phyloP scores from a whole-genome alignment of 257 asterid species.

The Anisodus tanguticus region DNA sequence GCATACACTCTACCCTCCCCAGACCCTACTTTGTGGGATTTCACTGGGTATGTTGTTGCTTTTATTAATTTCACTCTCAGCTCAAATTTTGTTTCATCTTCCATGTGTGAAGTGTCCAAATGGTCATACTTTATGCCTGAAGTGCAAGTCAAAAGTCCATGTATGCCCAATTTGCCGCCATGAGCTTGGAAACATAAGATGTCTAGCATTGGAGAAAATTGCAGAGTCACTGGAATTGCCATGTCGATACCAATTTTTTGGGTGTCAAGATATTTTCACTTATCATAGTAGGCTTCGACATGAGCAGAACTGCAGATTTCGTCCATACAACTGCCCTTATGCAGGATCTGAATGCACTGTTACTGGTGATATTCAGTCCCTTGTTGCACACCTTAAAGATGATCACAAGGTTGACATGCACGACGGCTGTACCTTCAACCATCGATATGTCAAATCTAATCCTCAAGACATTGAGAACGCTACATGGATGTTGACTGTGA shows the following conservation, averaged over 20 bases:
- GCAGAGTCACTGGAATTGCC: constrained; percentile 52
- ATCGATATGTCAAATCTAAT: constrained; percentile 49
- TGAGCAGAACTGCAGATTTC: constrained; percentile 47
- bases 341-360: constrained; percentile 49
- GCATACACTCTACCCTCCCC: too few relatives aligned
- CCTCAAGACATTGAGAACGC: constrained; percentile 50
- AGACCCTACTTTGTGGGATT: too few relatives aligned
- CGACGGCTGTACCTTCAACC: constrained; percentile 49
- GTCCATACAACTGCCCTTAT: constrained; percentile 49
- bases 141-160: constrained; percentile 41
- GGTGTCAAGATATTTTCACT: constrained; percentile 47
- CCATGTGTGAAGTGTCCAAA: constrained; percentile 44
- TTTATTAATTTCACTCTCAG: neutral
- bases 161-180: constrained; percentile 51
- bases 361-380: constrained; percentile 43
- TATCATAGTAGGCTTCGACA: constrained; percentile 46
- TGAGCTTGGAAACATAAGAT: constrained; percentile 57
- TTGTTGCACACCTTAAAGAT: constrained; percentile 45
- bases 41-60: neutral
- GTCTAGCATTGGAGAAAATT: constrained; percentile 52
- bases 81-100: neutral
- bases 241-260: constrained; percentile 43
- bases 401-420: constrained; percentile 57
- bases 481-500: constrained; percentile 54
- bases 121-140: constrained; percentile 46